A percentile compares a stretch with the other conserved stretches of the same genome.
Evolutionary conservation across 108 stramenopile species (phyloP).

Genomic region (Skeletonema tropicum): DNA sequence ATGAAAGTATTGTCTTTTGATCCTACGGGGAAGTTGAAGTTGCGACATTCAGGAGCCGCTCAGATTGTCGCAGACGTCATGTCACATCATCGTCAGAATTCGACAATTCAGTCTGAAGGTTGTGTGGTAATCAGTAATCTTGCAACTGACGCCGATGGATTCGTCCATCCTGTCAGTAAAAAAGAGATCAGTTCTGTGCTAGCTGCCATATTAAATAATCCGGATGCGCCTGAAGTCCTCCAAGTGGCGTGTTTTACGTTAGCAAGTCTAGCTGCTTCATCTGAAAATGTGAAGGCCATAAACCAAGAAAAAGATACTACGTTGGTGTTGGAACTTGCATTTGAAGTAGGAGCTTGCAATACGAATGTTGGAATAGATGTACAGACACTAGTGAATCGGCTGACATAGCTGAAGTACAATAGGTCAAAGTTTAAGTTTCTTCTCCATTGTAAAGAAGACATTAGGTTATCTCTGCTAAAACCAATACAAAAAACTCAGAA

Average conservation of each 20-base stretch:
- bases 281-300: constrained; percentile 9
- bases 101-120: constrained; percentile 42
- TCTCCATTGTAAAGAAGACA: too few relatives aligned
- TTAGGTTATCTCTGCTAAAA: too few relatives aligned
- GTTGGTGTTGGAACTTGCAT: constrained; percentile 1
- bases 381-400: constrained; percentile 9
- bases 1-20: constrained; percentile 40
- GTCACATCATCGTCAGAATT: constrained; percentile 20
- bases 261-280: constrained; percentile 16
- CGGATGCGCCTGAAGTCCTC: constrained; percentile 19
- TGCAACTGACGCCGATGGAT: constrained; percentile 23
- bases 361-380: constrained; percentile 9
- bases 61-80: constrained; percentile 32
- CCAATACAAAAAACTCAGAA: too few relatives aligned
- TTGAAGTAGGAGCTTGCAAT: not conserved
- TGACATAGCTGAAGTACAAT: not conserved
- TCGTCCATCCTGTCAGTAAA: constrained; percentile 21
- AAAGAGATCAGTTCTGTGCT: constrained; percentile 26
- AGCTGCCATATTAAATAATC: constrained; percentile 18
- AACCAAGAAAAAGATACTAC: not conserved
- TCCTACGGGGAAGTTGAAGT: constrained; percentile 19
- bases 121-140: constrained; percentile 43
- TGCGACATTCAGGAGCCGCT: constrained; percentile 11
- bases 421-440: too few relatives aligned
- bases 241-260: constrained; percentile 38